Evolutionary conservation across 208 protist genomes (phyloP).

Genomic region (Trypanosoma scelopori): DNA sequence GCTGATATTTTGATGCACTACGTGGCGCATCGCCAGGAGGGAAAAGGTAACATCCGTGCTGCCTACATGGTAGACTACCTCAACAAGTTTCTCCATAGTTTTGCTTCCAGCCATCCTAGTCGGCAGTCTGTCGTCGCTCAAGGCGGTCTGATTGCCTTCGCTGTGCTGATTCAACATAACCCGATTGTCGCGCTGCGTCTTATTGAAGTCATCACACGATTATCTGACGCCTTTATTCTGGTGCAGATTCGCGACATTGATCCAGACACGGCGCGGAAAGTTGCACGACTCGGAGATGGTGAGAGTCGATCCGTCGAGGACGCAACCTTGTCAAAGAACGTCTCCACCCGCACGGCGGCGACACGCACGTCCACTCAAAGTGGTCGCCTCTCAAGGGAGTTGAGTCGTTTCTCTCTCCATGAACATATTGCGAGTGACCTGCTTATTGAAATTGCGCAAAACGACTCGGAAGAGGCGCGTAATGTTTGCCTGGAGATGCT

Average conservation of each 20-base stretch:
- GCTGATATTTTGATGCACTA: conserved; percentile 70
- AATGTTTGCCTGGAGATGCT: conserved; percentile 62
- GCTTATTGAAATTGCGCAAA: conserved; percentile 57
- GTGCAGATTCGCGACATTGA: conserved; percentile 83
- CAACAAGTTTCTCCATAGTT: conserved; percentile 79
- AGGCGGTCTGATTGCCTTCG: conserved; percentile 61
- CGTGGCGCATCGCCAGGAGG: conserved; percentile 29
- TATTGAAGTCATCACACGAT: conserved; percentile 57
- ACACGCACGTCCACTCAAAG: conserved; percentile 73
- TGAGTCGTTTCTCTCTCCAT: conserved; percentile 84
- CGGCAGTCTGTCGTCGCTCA: conserved; percentile 60
- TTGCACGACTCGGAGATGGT: conserved; percentile 20
- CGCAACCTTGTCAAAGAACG: conserved; percentile 18
- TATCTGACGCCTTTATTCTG: conserved; percentile 77
- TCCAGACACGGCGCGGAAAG: conserved; percentile 55
- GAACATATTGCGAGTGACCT: conserved; percentile 73
- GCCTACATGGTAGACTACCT: conserved; percentile 72
- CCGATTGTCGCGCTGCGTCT: conserved; percentile 34
- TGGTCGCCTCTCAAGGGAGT: conserved; percentile 72
- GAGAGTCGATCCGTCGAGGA: conserved; percentile 17
- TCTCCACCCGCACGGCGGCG: conserved; percentile 34
- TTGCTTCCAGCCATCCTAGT: conserved; percentile 71
- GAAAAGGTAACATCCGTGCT: conserved; percentile 8
- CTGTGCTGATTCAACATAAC: conserved; percentile 49
- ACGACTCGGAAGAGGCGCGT: conserved; percentile 28